Evolutionary conservation across 176 grass and related monocot genomes (phyloP).

Genomic region (Musa acuminata): DNA sequence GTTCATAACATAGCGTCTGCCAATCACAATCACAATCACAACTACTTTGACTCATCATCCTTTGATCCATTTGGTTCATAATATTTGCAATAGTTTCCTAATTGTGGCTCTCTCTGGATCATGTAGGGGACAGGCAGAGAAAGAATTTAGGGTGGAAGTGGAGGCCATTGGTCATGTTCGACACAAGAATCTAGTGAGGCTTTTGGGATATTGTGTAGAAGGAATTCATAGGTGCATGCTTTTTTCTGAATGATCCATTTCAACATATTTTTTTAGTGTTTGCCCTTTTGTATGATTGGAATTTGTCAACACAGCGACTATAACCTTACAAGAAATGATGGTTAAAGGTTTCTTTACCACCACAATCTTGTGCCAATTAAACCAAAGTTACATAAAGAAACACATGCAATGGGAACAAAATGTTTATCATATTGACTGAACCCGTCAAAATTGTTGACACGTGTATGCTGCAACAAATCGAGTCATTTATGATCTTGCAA

Average conservation of each 20-base stretch:
- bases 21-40: background rate
- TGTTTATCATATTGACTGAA: no score
- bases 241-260: background rate
- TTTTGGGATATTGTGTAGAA: slow-evolving; percentile 94
- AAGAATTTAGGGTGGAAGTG: slow-evolving; percentile 97
- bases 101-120: slow-evolving; percentile 2
- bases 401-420: no score
- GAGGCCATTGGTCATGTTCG: slow-evolving; percentile 98
- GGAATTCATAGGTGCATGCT: slow-evolving; percentile 73
- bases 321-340: no score
- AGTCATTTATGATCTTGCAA: no score
- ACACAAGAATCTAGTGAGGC: slow-evolving; percentile 89
- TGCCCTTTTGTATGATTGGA: background rate
- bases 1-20: slow-evolving; percentile 9
- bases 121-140: slow-evolving; percentile 90
- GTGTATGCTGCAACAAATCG: no score
- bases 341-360: no score
- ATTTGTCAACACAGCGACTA: background rate
- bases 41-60: background rate
- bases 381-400: no score
- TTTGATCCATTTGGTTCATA: background rate
- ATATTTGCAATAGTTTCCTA: background rate
- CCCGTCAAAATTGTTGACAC: no score
- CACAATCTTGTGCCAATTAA: no score
- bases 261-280: background rate